These are phyloP conservation scores for Ploettnerulaceae sp. DNA, from an alignment of 2,329 filamentous ascomycete genomes.

Conservation along the genomic window DNA sequence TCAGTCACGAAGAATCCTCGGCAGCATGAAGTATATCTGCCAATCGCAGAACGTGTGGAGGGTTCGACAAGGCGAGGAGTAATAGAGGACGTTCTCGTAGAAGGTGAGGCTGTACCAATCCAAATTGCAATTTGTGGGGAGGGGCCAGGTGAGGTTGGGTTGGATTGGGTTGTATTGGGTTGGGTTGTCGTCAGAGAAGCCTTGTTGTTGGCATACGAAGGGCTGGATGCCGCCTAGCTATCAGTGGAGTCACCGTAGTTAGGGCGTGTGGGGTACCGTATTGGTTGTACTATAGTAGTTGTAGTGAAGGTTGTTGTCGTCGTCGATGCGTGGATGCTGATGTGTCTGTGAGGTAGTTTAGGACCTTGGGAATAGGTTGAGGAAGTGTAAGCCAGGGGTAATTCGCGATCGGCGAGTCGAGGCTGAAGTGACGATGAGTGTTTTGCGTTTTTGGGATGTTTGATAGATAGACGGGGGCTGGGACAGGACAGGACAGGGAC, in stretches of 20 bases:
- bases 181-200: background rate
- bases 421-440: constrained; percentile 8
- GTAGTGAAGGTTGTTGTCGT: background rate
- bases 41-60: constrained; percentile 9
- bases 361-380: background rate
- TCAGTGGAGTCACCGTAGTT: constrained; percentile 4
- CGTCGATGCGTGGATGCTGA: background rate
- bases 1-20: constrained; percentile 5
- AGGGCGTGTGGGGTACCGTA: background rate
- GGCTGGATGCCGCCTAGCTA: constrained; percentile 4
- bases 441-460: background rate
- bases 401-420: constrained; percentile 10
- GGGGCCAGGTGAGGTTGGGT: background rate
- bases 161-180: background rate
- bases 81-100: constrained; percentile 1
- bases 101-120: constrained; percentile 5
- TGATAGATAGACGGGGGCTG: background rate
- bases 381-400: constrained; percentile 1
- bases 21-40: constrained; percentile 13
- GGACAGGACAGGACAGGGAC: too few relatives aligned
- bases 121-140: too few relatives aligned
- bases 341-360: background rate
- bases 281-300: too few relatives aligned
- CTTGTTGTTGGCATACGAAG: background rate
- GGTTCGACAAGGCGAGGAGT: background rate